Base-by-base conservation (phyloP, 176 grass and related monocot genomes). In the Eleusine coracana region DNA sequence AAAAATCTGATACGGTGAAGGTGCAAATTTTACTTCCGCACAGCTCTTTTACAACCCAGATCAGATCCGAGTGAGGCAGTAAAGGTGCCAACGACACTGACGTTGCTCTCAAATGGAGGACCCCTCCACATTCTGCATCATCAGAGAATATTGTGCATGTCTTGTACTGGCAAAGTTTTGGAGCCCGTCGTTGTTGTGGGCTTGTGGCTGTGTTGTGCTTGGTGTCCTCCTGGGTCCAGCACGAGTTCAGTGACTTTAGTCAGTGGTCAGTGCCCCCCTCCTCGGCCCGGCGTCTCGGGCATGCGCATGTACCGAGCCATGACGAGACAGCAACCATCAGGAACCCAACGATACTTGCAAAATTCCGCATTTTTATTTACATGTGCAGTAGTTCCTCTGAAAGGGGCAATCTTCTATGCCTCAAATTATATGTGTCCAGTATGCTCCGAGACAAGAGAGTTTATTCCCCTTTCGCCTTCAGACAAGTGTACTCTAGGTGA, bases 51-150 rank as follows among this genome's bases (percentile, higher is more conserved):
- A 21, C 45, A 80, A 1, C 62, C 46, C 12, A 6, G 20, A 4
- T 55, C 7, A 10, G 64, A 41, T 68, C 34, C 16, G 64, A 52
- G 54, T 56, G 54, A 56, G 21, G 48, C 20, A 4, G 62, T 41
- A 56, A 56, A 68, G 79, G 37, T 81, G 48, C 48, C 7, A 70
- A 17, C 52, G 66, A 70, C 10, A 7, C 21, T 10, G 36, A 70
- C 17, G 49, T 42, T 41, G 28, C 66, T 42, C 66, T 41, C 20
- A 3, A 41, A 70, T 56, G 78, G 36, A 3, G 78, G 46, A 39
- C 63, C 64, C 63, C 63, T 80, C 77, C 78, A 28, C 65, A 70
- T 80, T 52, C 31, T 40, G 46, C 65, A 25, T 80, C 1, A 14
- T 80, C 2, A 14, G 21, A 18, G 34, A 81, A 70, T 70, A 36